Evolutionary conservation across 1,284 basidiomycete species (phyloP).

Genomic region (Ustilago bromivora): DNA sequence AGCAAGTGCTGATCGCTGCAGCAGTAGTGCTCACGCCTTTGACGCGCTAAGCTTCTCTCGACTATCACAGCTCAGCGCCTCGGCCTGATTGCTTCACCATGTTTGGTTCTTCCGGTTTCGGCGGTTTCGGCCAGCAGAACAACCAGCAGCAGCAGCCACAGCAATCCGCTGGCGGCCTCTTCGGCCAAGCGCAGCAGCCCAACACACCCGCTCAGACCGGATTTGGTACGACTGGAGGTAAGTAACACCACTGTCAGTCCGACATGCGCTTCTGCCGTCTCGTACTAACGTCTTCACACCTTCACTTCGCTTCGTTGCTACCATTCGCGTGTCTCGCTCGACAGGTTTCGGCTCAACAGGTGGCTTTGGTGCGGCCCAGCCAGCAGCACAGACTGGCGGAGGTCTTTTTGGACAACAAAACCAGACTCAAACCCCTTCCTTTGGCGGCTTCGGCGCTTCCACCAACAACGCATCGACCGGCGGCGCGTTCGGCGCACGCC

Average conservation of each 20-base stretch:
- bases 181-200: slow-evolving; percentile 65
- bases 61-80: neutral
- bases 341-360: slow-evolving; percentile 49
- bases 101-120: slow-evolving; percentile 60
- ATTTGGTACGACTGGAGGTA: slow-evolving; percentile 45
- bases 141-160: slow-evolving; percentile 61
- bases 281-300: neutral
- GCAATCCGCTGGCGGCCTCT: slow-evolving; percentile 64
- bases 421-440: slow-evolving; percentile 54
- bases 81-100: slow-evolving; percentile 22
- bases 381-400: slow-evolving; percentile 56
- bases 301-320: neutral
- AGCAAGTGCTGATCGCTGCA: neutral
- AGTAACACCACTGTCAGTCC: slow-evolving; percentile 7
- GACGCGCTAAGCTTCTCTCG: neutral
- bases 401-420: slow-evolving; percentile 66
- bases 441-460: slow-evolving; percentile 53
- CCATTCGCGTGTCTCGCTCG: neutral
- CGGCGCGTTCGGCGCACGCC: slow-evolving; percentile 56
- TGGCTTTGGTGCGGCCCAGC: slow-evolving; percentile 54
- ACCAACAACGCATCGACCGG: slow-evolving; percentile 49
- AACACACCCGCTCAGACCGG: slow-evolving; percentile 61
- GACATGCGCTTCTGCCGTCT: neutral
- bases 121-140: slow-evolving; percentile 64
- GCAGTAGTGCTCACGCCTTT: neutral